Evolutionary conservation across 257 asterid genomes (phyloP).

Genomic region (Agastache rugosa): DNA sequence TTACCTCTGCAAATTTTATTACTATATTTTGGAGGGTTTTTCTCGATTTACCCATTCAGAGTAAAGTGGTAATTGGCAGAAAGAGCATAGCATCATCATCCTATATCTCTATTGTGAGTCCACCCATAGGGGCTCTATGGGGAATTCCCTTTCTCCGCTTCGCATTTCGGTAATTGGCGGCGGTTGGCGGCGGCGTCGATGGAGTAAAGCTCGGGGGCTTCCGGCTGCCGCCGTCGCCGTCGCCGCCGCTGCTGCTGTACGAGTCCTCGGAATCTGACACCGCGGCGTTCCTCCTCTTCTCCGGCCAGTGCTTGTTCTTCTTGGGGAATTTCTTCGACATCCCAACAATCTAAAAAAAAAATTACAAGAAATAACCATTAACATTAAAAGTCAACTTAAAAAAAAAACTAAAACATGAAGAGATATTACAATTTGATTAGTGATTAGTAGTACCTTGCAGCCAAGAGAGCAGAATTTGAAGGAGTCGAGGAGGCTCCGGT

Average conservation of each 20-base stretch:
- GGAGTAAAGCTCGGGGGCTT: slow-evolving; percentile 68
- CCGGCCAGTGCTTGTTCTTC: slow-evolving; percentile 44
- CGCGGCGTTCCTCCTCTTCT: slow-evolving; percentile 39
- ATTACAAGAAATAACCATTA: background rate
- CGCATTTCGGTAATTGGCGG: slow-evolving; percentile 58
- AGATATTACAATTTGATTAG: background rate
- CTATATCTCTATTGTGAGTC: slow-evolving; percentile 45
- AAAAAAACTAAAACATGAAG: no score
- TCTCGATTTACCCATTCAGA: background rate
- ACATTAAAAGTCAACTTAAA: background rate
- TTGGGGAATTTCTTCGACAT: slow-evolving; percentile 51
- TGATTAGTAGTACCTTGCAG: slow-evolving; percentile 62
- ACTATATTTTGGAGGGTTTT: background rate
- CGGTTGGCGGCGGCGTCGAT: slow-evolving; percentile 81
- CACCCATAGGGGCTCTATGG: slow-evolving; percentile 91
- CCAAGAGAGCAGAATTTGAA: slow-evolving; percentile 92
- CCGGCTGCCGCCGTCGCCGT: slow-evolving; percentile 34
- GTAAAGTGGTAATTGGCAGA: no score
- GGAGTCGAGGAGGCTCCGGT: slow-evolving; percentile 83
- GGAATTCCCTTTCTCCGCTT: slow-evolving; percentile 91
- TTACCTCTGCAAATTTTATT: no score
- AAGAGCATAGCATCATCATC: no score
- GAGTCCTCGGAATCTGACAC: slow-evolving; percentile 66
- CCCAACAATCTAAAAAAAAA: slow-evolving; percentile 68
- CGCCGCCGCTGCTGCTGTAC: slow-evolving; percentile 50